Base-by-base conservation (phyloP, 176 grass and related monocot genomes). In the Canna indica region DNA sequence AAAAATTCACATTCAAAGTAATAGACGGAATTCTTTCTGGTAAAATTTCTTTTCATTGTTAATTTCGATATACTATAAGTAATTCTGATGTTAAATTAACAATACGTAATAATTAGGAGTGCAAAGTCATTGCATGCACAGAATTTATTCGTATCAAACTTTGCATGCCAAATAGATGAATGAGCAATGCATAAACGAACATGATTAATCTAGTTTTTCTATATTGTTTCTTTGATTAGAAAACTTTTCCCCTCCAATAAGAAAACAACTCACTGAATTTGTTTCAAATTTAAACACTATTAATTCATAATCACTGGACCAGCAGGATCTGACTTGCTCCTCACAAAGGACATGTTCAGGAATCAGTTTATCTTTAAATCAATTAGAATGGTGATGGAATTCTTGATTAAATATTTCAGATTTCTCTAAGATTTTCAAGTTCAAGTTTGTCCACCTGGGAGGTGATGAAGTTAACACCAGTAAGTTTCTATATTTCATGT, bases 21-120 rank as follows among this genome's bases (percentile, higher is more conserved):
- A 87, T 97, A 36, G 79, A 97, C 78, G 84, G 93, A 39, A 90
- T 97, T 90, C 88, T 97, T 81, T 97, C 86, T 81, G 88, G 93
- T 96, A 42, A 76, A 73, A 47, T 8, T 52, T 7, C 31, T 65
- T 70, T 74, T 74, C 25, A 16, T 29, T 22, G 2, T 28, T 48
- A 26, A 1, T 44, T 0, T 42, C 2, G 22, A 9, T 36, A 66
- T 8, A 2, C 38, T 18, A 31, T 61, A 8, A 18, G n/a, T 56
- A 38, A 38, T 38, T 38, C 36, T 3, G 36, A 38, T n/a, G n/a
- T n/a, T n/a, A n/a, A n/a, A n/a, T n/a, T n/a, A n/a, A n/a, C n/a
- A n/a, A n/a, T n/a, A n/a, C n/a, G n/a, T n/a, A n/a, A 46, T 46
- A 46, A 12, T 14, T 14, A 12, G 44, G 1, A 46, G 9, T 14